These are phyloP conservation scores for Pseudocercospora eumusae DNA, from an alignment of 2,329 filamentous ascomycete species.

Conservation along the genomic window DNA sequence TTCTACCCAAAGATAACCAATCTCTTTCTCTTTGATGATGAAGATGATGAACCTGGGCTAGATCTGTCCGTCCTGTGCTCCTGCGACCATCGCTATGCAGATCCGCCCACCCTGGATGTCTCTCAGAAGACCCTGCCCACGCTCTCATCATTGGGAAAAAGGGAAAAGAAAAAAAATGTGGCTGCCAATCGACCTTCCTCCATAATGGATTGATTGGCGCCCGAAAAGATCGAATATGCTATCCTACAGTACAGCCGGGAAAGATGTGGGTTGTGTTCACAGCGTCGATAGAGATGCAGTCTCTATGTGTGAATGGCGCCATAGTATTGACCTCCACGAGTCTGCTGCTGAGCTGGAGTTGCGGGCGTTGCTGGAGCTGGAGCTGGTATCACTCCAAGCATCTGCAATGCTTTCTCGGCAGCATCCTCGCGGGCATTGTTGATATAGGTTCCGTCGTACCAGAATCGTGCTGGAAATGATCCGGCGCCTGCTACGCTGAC, in stretches of 20 bases:
- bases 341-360: conserved; percentile 30
- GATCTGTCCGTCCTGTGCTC: conserved; percentile 12
- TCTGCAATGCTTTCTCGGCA: conserved; percentile 74
- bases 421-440: conserved; percentile 89
- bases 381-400: conserved; percentile 46
- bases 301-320: conserved; percentile 27
- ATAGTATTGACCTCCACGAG: conserved; percentile 20
- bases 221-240: conserved; percentile 12
- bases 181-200: neutral
- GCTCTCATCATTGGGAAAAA: neutral
- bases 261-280: neutral
- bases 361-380: conserved; percentile 26
- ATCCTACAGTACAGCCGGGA: conserved; percentile 16
- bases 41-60: neutral
- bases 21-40: neutral
- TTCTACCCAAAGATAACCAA: conserved; percentile 1
- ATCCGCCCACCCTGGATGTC: conserved; percentile 6
- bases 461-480: conserved; percentile 72
- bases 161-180: neutral
- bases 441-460: conserved; percentile 87
- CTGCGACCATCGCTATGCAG: conserved; percentile 11
- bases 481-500: conserved; percentile 67
- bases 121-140: neutral
- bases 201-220: neutral
- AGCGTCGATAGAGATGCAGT: conserved; percentile 1